phyloP scores from a whole-genome alignment of 2,329 filamentous ascomycete species.

The Trichoderma sp. region DNA sequence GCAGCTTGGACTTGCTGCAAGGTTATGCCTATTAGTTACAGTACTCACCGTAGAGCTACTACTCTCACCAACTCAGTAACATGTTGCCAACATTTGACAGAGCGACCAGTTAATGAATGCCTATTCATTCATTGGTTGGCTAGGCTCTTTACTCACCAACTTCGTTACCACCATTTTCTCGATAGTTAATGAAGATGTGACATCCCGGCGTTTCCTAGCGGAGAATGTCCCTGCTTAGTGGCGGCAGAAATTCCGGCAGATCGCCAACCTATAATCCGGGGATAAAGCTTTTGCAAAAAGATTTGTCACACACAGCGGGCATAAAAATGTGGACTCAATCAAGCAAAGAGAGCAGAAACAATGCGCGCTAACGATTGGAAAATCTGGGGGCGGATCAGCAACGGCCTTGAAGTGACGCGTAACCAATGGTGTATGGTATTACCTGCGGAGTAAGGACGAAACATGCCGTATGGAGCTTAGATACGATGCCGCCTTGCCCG shows the following conservation, averaged over 20 bases:
- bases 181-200: background rate
- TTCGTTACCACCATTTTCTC: background rate
- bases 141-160: background rate
- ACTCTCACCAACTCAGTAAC: background rate
- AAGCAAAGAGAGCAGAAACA: background rate
- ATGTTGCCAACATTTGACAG: background rate
- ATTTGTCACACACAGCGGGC: background rate
- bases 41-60: background rate
- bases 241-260: background rate
- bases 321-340: background rate
- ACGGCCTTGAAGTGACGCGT: background rate
- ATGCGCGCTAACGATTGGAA: background rate
- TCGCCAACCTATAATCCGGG: background rate
- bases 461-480: background rate
- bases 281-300: background rate
- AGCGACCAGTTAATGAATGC: background rate
- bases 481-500: background rate
- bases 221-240: no score
- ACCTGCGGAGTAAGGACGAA: background rate
- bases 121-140: background rate
- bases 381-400: constrained; percentile 1
- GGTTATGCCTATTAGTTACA: background rate
- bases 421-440: background rate
- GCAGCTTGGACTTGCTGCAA: background rate
- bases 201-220: background rate